These are phyloP conservation scores for Primulina eburnea DNA, from an alignment of 257 asterid species.

Conservation along the genomic window DNA sequence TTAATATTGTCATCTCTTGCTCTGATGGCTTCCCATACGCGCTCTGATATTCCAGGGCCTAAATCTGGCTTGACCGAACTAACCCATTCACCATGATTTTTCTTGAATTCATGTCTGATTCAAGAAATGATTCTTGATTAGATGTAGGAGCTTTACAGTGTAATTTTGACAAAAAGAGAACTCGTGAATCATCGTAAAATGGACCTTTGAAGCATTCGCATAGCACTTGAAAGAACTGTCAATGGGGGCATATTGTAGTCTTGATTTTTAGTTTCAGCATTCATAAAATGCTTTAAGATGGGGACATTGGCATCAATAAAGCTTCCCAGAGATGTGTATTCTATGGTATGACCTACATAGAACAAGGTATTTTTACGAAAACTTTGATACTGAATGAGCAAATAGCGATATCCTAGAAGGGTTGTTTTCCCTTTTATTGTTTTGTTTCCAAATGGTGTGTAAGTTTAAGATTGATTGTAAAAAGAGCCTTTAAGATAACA, in stretches of 20 bases:
- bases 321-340: slow-evolving; percentile 48
- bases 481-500: not conserved
- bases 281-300: slow-evolving; percentile 58
- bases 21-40: slow-evolving; percentile 61
- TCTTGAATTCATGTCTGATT: slow-evolving; percentile 74
- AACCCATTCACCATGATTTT: slow-evolving; percentile 87
- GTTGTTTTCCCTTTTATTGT: not conserved
- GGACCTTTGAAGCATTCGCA: slow-evolving; percentile 81
- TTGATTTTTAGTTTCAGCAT: slow-evolving; percentile 25
- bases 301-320: slow-evolving; percentile 63
- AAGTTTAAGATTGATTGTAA: not conserved
- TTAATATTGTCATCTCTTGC: slow-evolving; percentile 57
- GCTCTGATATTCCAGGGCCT: slow-evolving; percentile 82
- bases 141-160: not conserved
- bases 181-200: not conserved
- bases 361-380: not conserved
- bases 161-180: not conserved
- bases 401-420: not conserved
- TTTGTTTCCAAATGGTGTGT: not conserved
- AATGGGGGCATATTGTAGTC: slow-evolving; percentile 56
- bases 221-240: slow-evolving; percentile 75
- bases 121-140: not conserved
- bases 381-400: not conserved
- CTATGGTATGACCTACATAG: slow-evolving; percentile 45
- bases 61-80: slow-evolving; percentile 55